A percentile compares a stretch with the other conserved stretches of the same genome.
These are phyloP conservation scores for Apiotrichum mycotoxinovorans DNA, from an alignment of 1,284 basidiomycete species.

Conservation along the genomic window DNA sequence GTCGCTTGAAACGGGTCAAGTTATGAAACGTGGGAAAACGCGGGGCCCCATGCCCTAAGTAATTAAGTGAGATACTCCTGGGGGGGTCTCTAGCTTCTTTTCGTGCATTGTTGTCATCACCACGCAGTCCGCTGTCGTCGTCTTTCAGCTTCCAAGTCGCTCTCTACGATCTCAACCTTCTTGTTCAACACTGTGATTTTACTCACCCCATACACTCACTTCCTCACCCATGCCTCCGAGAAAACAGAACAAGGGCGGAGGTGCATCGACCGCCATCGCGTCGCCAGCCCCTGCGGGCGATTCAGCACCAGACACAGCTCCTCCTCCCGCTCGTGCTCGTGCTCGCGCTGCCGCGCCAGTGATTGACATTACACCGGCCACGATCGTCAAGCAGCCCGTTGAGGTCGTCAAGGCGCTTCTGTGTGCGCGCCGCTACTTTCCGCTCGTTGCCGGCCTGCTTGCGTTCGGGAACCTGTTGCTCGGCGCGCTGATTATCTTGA, in stretches of 20 bases:
- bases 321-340: neutral
- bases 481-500: conserved; percentile 70
- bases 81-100: no score
- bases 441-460: conserved; percentile 61
- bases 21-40: no score
- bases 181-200: neutral
- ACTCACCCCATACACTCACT: neutral
- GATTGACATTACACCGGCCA: neutral
- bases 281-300: neutral
- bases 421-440: conserved; percentile 63
- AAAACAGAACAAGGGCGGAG: neutral
- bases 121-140: no score
- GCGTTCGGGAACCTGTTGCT: conserved; percentile 69
- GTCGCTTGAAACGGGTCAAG: no score
- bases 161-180: no score
- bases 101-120: no score
- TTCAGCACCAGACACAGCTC: neutral
- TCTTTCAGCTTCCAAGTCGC: no score
- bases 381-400: conserved; percentile 3
- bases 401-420: conserved; percentile 49
- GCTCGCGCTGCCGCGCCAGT: neutral
- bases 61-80: no score
- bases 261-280: neutral
- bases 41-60: no score
- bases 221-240: neutral